Percentiles rank a stretch among this genome's conserved stretches.
Conservation (phyloP, 169 alveolate genomes). For the Plasmodium fragile region DNA sequence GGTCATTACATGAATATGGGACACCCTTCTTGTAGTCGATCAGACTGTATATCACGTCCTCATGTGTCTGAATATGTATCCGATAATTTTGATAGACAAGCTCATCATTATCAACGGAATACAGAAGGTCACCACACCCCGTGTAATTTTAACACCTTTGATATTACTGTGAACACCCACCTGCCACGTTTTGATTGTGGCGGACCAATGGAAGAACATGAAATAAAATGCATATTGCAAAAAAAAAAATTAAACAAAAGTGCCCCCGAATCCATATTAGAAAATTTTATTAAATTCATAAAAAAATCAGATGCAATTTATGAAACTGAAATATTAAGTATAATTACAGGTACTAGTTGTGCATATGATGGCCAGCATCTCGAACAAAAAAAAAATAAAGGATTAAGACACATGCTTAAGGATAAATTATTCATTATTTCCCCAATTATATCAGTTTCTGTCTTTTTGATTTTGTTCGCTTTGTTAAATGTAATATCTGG, state of each 20-base stretch:
- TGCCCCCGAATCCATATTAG: neutral
- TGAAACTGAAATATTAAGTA: slow-evolving; percentile 19
- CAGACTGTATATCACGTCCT: no score
- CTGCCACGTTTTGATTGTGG: neutral
- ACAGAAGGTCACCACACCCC: neutral
- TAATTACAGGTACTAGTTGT: neutral
- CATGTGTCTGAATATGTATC: neutral
- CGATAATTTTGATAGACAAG: neutral
- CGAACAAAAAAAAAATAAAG: neutral
- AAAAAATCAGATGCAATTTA: slow-evolving; percentile 30
- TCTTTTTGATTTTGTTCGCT: neutral
- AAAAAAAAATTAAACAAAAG: neutral
- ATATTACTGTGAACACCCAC: neutral
- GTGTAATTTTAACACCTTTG: neutral
- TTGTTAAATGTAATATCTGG: neutral
- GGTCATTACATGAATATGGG: neutral
- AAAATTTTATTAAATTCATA: neutral
- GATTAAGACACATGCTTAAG: neutral
- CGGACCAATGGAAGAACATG: neutral
- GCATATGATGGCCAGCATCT: neutral
- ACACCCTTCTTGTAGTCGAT: neutral
- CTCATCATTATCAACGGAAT: neutral
- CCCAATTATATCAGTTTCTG: neutral
- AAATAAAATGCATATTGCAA: neutral
- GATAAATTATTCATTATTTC: neutral